Evolutionary conservation across 345 rosid genomes (phyloP).

Genomic region (Gossypium mustelinum): DNA sequence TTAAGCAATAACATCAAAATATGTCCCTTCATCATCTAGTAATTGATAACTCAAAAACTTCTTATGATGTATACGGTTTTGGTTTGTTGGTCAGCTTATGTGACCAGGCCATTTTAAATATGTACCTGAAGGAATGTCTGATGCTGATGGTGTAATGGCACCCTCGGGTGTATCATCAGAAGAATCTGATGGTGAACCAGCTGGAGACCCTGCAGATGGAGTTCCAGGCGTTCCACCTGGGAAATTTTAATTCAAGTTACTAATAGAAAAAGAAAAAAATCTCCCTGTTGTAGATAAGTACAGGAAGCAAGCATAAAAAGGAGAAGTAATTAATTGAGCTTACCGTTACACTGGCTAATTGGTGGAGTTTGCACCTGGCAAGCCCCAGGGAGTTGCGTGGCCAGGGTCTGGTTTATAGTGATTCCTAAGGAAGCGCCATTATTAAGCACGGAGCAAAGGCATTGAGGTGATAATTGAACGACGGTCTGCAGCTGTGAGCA

Average conservation of each 20-base stretch:
- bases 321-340: neutral
- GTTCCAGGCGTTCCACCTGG: neutral
- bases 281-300: neutral
- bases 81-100: neutral
- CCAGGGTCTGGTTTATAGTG: slow-evolving; percentile 62
- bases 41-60: neutral
- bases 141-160: neutral
- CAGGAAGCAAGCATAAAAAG: neutral
- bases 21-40: neutral
- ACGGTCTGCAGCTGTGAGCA: slow-evolving; percentile 53
- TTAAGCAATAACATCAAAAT: neutral
- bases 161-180: neutral
- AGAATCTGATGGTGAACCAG: slow-evolving; percentile 8
- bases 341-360: slow-evolving; percentile 40
- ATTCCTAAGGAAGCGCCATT: slow-evolving; percentile 45
- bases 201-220: neutral
- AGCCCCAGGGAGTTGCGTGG: slow-evolving; percentile 56
- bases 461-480: slow-evolving; percentile 56
- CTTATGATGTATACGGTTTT: neutral
- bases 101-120: neutral
- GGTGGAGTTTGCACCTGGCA: slow-evolving; percentile 62
- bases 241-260: neutral
- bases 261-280: neutral
- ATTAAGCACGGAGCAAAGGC: slow-evolving; percentile 58
- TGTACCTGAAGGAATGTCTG: slow-evolving; percentile 1